Base-by-base conservation (phyloP, 2,329 filamentous ascomycete genomes). In the Fusarium beomiforme region DNA sequence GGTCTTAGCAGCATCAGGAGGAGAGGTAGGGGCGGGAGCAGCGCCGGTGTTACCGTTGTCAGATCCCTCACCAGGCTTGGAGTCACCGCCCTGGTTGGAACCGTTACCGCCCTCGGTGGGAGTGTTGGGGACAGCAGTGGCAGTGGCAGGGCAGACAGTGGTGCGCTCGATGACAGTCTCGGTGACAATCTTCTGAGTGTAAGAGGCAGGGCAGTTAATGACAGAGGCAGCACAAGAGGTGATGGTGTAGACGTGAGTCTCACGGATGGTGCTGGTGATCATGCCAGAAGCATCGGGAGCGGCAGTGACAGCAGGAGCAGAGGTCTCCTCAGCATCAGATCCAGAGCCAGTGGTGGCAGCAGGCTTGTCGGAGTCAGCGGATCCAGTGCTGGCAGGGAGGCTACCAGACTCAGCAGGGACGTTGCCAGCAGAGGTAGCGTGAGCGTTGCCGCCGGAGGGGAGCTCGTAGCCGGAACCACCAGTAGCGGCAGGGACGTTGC, bases 141-240 rank as follows among this genome's bases (percentile, higher is more conserved):
- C 67, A 43, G 65, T 65, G 26, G 64, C 73, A 42, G 75, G 75
- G 69, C 75, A 77, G 49, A 76, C 59, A 23, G 69, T 75, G 29
- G 69, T 65, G 50, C 59, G 67, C 41, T 66, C 66, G 6, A 72
- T 33, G 33, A 76, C 60, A 33, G 70, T 75, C 29, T 62, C 58
- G 34, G 77, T 73, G 41, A 82, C 62, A 21, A 79, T 76, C 39
- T 76, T 75, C 47, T 80, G 78, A 72, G 75, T 78, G 51, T 79
- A 79, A 31, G 76, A 74, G 34, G 79, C 77, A 29, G 81, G 81
- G 78, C 82, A 83, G 79, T 83, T 82, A 68, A 79, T 66, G 19
- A 81, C 79, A 17, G 76, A 75, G 36, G 77, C 78, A 55, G 78
- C 80, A 69, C 82, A 83, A 55, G 74, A 76, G 46, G 81, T 83